phyloP scores from a whole-genome alignment of 1,139 yeast species.

The Trichomonascaceae sp. region DNA sequence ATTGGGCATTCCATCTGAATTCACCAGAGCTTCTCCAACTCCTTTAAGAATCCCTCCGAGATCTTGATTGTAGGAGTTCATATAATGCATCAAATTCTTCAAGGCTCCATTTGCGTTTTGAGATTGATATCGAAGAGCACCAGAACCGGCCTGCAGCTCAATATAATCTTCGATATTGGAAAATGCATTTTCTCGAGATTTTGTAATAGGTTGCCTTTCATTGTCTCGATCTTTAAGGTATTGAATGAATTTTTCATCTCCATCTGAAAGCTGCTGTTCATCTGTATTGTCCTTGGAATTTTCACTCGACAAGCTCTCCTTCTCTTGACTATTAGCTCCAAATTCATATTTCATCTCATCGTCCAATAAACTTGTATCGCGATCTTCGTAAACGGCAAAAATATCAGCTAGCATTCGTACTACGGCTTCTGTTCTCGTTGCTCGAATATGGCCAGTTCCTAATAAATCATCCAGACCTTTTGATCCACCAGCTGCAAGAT shows the following conservation, averaged over 20 bases:
- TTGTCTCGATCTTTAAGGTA: background rate
- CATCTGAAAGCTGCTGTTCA: background rate
- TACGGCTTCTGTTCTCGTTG: slow-evolving; percentile 24
- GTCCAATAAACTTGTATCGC: slow-evolving; percentile 21
- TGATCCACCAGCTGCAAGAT: slow-evolving; percentile 8
- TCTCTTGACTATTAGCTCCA: slow-evolving; percentile 8
- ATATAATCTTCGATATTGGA: slow-evolving; percentile 13
- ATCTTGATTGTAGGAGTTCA: slow-evolving; percentile 13
- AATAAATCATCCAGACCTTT: slow-evolving; percentile 18
- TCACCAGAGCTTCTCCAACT: slow-evolving; percentile 10
- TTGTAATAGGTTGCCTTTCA: background rate
- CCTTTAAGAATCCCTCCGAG: slow-evolving; percentile 10
- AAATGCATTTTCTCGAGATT: background rate
- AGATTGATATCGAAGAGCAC: slow-evolving; percentile 10
- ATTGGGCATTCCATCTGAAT: slow-evolving; percentile 21
- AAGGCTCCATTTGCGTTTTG: slow-evolving; percentile 9
- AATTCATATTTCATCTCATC: slow-evolving; percentile 17
- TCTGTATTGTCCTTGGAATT: background rate
- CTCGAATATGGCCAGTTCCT: slow-evolving; percentile 21
- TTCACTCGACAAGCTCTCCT: background rate
- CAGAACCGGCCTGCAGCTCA: slow-evolving; percentile 13
- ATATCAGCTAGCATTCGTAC: slow-evolving; percentile 28
- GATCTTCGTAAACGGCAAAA: slow-evolving; percentile 23
- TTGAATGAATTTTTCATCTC: background rate
- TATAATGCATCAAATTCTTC: slow-evolving; percentile 7